A percentile compares a stretch with the other conserved stretches of the same genome.
These are phyloP conservation scores for Ophiostoma pallidulum DNA, from an alignment of 2,329 filamentous ascomycete genomes.

Conservation along the genomic window DNA sequence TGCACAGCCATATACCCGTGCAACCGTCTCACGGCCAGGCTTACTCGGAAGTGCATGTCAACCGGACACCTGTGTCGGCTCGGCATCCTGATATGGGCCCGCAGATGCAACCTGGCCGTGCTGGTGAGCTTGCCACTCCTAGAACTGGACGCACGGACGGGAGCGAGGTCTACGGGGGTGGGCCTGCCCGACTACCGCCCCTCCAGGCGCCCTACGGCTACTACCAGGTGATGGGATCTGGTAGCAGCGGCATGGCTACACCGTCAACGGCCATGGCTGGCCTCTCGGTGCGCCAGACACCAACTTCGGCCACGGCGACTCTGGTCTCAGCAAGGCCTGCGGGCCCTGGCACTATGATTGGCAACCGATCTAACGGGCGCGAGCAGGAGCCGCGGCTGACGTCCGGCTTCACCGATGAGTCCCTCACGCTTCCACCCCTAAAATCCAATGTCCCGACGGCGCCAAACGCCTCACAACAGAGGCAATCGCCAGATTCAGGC, in stretches of 20 bases:
- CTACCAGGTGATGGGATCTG: not conserved
- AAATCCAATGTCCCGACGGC: constrained; percentile 30
- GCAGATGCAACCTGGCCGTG: too few species aligned
- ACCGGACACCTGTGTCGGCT: not conserved
- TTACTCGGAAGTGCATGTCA: not conserved
- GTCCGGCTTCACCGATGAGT: constrained; percentile 31
- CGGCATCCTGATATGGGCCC: not conserved
- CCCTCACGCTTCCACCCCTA: constrained; percentile 43
- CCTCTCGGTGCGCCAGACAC: constrained; percentile 19
- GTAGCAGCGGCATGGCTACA: not conserved
- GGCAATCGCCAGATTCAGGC: not conserved
- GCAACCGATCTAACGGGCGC: too few species aligned
- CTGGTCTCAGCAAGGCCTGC: not conserved
- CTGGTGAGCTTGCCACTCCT: not conserved
- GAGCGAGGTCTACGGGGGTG: not conserved
- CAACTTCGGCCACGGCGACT: not conserved
- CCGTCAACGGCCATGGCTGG: constrained; percentile 5
- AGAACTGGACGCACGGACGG: too few species aligned
- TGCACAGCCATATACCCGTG: not conserved
- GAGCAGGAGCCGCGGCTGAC: not conserved
- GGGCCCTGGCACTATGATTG: not conserved
- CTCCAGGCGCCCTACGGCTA: constrained; percentile 33
- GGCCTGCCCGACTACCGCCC: constrained; percentile 43
- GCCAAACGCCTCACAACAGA: not conserved
- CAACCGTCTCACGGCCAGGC: not conserved